These are phyloP conservation scores for Gastrolobium bilobum DNA, from an alignment of 306 rosid species.

Conservation along the genomic window DNA sequence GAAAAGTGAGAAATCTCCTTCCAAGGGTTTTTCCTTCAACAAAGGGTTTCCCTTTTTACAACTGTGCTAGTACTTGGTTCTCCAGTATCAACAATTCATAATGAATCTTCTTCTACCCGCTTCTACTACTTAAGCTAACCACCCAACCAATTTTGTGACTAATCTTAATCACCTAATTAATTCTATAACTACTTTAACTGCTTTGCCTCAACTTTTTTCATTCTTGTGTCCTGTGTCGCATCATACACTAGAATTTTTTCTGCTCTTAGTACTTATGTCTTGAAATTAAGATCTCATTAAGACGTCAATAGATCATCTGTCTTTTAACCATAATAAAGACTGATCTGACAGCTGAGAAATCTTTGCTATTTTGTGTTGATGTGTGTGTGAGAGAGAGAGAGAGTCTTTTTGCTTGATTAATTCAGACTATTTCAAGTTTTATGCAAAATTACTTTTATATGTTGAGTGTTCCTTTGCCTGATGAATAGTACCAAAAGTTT, in stretches of 20 bases:
- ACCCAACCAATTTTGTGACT: background rate
- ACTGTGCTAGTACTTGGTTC: background rate
- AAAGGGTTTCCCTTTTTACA: background rate
- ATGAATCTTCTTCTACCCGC: background rate
- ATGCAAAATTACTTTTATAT: conserved; percentile 16
- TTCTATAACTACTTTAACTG: background rate
- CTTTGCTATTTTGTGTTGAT: conserved; percentile 1
- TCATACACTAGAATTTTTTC: conserved; percentile 18
- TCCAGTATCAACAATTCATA: background rate
- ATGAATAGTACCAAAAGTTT: conserved; percentile 12
- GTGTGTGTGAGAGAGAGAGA: background rate
- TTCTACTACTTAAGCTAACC: conserved; percentile 22
- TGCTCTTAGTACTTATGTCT: conserved; percentile 25
- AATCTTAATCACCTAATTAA: background rate
- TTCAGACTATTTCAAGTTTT: conserved; percentile 13
- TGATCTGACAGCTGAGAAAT: conserved; percentile 37
- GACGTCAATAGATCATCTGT: conserved; percentile 21
- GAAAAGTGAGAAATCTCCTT: conserved; percentile 3
- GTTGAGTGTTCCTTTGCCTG: conserved; percentile 14
- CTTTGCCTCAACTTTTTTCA: conserved; percentile 1
- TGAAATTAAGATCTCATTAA: conserved; percentile 27
- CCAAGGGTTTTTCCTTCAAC: background rate
- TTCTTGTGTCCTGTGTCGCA: background rate
- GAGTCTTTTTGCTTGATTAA: conserved; percentile 17
- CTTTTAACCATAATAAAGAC: conserved; percentile 31